Conservation (phyloP, 2,329 filamentous ascomycete species). For the Phialophora macrospora region DNA sequence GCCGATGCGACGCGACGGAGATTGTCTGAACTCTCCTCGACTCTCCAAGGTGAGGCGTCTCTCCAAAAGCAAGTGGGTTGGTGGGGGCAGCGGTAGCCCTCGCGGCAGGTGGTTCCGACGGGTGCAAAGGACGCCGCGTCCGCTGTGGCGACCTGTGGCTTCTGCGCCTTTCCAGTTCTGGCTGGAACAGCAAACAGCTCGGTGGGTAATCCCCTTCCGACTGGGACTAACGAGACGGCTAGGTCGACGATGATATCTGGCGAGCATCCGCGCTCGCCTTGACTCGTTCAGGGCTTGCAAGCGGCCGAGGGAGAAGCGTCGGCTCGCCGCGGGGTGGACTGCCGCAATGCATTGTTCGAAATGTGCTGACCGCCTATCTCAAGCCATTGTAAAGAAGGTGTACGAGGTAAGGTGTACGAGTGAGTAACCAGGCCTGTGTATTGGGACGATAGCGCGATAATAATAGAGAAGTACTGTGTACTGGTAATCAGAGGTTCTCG, state of each 20-base stretch:
- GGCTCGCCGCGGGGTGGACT: constrained; percentile 8
- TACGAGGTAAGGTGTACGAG: neutral
- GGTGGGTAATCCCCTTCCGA: constrained; percentile 18
- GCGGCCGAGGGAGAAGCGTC: neutral
- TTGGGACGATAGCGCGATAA: constrained; percentile 5
- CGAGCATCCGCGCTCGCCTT: neutral
- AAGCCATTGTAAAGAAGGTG: constrained; percentile 1
- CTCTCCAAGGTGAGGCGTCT: constrained; percentile 19
- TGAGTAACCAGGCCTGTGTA: no score
- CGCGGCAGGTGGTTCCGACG: constrained; percentile 35
- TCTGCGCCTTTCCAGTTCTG: constrained; percentile 16
- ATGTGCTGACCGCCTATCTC: constrained; percentile 21
- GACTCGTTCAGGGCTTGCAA: neutral
- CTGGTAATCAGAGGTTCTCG: constrained; percentile 2
- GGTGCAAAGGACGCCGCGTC: constrained; percentile 28
- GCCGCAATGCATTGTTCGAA: constrained; percentile 24
- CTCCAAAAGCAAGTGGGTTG: constrained; percentile 25
- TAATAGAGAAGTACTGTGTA: neutral
- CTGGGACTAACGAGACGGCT: constrained; percentile 21
- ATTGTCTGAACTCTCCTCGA: constrained; percentile 26
- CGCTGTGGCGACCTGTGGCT: constrained; percentile 20
- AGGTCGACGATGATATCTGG: neutral
- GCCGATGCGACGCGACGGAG: constrained; percentile 31
- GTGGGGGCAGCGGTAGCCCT: constrained; percentile 22
- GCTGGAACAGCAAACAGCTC: constrained; percentile 13